Conservation (phyloP, 345 rosid genomes). For the Stellera chamaejasme region DNA sequence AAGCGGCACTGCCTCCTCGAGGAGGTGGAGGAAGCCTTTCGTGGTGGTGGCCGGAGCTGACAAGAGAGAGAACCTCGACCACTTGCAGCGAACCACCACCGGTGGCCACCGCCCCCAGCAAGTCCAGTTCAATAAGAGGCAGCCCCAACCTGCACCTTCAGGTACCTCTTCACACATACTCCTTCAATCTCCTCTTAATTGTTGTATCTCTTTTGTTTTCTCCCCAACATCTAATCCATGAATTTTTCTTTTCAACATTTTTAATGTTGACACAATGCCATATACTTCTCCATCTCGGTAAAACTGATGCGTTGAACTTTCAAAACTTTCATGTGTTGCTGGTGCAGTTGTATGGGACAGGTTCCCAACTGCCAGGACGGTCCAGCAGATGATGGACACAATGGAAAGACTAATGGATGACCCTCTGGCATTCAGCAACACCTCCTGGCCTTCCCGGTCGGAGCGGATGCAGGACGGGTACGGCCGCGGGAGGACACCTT, state of each 20-base stretch:
- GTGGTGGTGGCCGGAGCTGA: slow-evolving; percentile 8
- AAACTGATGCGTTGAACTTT: too few species aligned
- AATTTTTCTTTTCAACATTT: too few species aligned
- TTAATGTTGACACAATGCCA: too few species aligned
- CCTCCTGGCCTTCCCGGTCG: slow-evolving; percentile 2
- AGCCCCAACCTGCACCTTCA: slow-evolving; percentile 9
- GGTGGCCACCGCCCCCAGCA: not conserved
- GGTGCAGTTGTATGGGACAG: slow-evolving; percentile 14
- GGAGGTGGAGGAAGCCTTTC: not conserved
- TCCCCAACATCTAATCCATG: too few species aligned
- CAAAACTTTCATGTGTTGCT: not conserved
- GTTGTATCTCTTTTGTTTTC: too few species aligned
- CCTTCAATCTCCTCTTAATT: too few species aligned
- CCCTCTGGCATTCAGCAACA: not conserved
- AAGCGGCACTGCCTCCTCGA: not conserved
- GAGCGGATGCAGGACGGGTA: slow-evolving; percentile 8
- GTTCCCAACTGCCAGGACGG: slow-evolving; percentile 16
- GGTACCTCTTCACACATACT: slow-evolving; percentile 1
- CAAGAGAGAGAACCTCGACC: slow-evolving; percentile 13
- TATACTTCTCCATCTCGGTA: too few species aligned
- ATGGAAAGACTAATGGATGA: slow-evolving; percentile 18
- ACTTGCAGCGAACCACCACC: slow-evolving; percentile 3
- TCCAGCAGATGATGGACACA: slow-evolving; percentile 23
- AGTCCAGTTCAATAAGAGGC: not conserved
- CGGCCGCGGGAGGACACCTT: slow-evolving; percentile 16